A percentile compares a stretch with the other conserved stretches of the same genome.
These are phyloP conservation scores for Paraconiothyrium brasiliense DNA, from an alignment of 2,329 filamentous ascomycete species.

Conservation along the genomic window DNA sequence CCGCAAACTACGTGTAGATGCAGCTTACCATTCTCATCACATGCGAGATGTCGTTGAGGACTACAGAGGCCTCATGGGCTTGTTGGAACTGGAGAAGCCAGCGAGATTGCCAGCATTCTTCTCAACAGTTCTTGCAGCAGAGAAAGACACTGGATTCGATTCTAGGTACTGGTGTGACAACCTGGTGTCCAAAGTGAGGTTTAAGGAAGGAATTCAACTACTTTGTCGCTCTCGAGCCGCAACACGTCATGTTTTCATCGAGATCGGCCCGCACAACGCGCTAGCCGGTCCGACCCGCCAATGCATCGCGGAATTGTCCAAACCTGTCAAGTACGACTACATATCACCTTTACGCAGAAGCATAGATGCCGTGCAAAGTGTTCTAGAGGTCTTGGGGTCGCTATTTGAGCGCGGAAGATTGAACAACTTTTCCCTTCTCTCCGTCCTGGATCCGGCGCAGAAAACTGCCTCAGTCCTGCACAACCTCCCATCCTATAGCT, in stretches of 20 bases:
- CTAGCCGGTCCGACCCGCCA: conserved; percentile 4
- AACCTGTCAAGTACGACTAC: conserved; percentile 4
- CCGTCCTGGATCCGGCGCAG: neutral
- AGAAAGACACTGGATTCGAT: neutral
- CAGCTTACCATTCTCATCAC: conserved; percentile 53
- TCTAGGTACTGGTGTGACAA: conserved; percentile 5
- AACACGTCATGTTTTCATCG: neutral
- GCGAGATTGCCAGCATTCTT: neutral
- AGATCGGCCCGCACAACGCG: conserved; percentile 5
- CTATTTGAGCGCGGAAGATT: conserved; percentile 3
- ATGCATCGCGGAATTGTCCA: neutral
- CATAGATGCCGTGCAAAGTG: neutral
- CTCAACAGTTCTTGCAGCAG: neutral
- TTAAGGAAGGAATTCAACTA: neutral
- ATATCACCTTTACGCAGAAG: conserved; percentile 1
- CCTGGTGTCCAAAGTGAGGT: conserved; percentile 6
- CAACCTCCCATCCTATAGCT: conserved; percentile 39
- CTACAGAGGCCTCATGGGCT: neutral
- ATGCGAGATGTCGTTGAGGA: conserved; percentile 1
- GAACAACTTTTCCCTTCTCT: neutral
- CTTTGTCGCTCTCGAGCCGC: neutral
- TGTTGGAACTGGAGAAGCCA: neutral
- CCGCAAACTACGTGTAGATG: conserved; percentile 51
- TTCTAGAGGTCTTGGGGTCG: neutral
- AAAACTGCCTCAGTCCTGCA: neutral